Conservation (phyloP, 2,329 filamentous ascomycete species). For the Aspergillus pseudoglaucus region DNA sequence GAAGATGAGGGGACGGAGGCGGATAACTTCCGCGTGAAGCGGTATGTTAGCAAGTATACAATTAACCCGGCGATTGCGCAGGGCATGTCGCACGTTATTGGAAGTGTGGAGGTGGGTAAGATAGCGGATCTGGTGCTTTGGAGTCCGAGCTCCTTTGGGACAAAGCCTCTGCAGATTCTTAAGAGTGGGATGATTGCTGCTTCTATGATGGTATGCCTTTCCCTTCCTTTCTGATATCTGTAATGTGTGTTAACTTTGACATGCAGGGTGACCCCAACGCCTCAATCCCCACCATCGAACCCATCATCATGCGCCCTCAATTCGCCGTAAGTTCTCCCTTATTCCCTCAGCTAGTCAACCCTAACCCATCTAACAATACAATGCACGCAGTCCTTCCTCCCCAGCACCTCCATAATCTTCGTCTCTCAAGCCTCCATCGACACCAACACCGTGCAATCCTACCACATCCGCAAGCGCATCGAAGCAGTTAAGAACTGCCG, state of each 20-base stretch:
- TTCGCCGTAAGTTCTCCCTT: conserved; percentile 52
- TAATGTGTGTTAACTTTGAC: background rate
- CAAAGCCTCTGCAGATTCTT: conserved; percentile 72
- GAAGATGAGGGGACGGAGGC: conserved; percentile 74
- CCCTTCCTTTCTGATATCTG: background rate
- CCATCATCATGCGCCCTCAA: conserved; percentile 77
- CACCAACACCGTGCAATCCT: conserved; percentile 60
- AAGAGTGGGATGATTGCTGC: conserved; percentile 84
- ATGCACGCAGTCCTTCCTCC: conserved; percentile 51
- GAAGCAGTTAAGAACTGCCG: conserved; percentile 74
- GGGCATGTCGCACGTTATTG: conserved; percentile 80
- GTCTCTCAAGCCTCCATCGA: conserved; percentile 68
- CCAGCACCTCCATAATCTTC: conserved; percentile 69
- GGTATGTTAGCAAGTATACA: conserved; percentile 93
- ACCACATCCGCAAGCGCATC: conserved; percentile 70
- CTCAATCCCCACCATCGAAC: conserved; percentile 82
- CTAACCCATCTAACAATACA: background rate
- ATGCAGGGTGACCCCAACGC: conserved; percentile 68
- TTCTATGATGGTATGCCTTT: conserved; percentile 65
- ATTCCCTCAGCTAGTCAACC: background rate
- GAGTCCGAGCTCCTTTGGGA: conserved; percentile 78
- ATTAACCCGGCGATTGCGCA: conserved; percentile 90
- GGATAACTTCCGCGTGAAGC: conserved; percentile 87
- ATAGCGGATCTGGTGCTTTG: conserved; percentile 84
- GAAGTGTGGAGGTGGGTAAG: conserved; percentile 82